Evolutionary conservation across 129 eudicot genomes (phyloP).

Genomic region (Flaveria ramosissima): DNA sequence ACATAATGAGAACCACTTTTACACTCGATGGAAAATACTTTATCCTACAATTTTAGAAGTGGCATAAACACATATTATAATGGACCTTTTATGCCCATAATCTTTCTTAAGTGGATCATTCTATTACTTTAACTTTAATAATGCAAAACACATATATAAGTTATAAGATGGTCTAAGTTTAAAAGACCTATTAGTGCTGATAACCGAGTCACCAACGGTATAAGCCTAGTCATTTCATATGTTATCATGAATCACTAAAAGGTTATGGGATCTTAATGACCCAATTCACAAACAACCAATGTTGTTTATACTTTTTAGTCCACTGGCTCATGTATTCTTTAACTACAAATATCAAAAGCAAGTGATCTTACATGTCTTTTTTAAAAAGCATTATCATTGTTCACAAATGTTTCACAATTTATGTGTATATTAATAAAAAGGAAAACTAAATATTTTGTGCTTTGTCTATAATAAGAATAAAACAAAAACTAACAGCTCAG

Average conservation of each 20-base stretch:
- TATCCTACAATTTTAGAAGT: background rate
- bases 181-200: background rate
- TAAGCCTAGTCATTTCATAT: slow-evolving; percentile 12
- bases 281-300: background rate
- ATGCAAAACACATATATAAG: slow-evolving; percentile 2
- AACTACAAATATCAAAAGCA: background rate
- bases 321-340: background rate
- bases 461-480: background rate
- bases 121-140: slow-evolving; percentile 31
- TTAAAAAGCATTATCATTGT: background rate
- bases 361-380: background rate
- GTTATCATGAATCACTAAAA: background rate
- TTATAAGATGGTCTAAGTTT: slow-evolving; percentile 5
- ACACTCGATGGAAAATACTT: background rate
- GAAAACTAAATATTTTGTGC: background rate
- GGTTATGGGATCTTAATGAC: slow-evolving; percentile 20
- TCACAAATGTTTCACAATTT: slow-evolving; percentile 14
- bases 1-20: background rate
- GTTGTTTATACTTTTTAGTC: slow-evolving; percentile 1
- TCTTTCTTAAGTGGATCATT: slow-evolving; percentile 7
- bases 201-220: slow-evolving; percentile 7
- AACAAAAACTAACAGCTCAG: slow-evolving; percentile 1
- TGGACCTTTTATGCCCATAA: background rate
- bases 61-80: background rate
- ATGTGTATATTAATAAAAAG: background rate